Evolutionary conservation across 73 alveolate genomes (phyloP).

Genomic region (Paramecium tetraurelia): DNA sequence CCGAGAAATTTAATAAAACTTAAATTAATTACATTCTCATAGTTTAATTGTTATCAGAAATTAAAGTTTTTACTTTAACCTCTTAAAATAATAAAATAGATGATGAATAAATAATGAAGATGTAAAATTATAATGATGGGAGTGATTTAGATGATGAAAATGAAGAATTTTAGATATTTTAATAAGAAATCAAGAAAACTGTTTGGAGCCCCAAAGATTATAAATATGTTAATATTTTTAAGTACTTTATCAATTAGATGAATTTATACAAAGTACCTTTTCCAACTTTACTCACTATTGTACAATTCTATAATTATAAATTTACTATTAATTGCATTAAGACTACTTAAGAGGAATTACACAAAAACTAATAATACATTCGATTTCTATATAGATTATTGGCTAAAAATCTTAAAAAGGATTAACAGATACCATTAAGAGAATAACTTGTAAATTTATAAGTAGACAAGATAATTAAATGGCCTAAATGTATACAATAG

Average conservation of each 20-base stretch:
- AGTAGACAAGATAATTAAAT: not conserved
- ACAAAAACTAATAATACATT: not conserved
- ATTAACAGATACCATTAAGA: not conserved
- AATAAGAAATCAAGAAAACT: not conserved
- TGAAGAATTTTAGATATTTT: not conserved
- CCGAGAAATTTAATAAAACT: not conserved
- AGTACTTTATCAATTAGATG: not conserved
- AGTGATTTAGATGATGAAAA: not conserved
- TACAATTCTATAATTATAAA: not conserved
- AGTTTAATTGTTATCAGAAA: not conserved
- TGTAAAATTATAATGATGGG: not conserved
- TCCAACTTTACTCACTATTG: not conserved
- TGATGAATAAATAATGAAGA: not conserved
- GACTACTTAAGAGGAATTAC: not conserved
- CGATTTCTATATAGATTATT: not conserved
- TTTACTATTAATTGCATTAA: not conserved
- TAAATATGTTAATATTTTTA: not conserved
- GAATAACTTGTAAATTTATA: not conserved
- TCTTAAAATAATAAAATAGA: not conserved
- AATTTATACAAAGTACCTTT: not conserved
- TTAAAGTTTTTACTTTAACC: not conserved
- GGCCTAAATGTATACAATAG: not conserved
- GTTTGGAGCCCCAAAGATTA: not conserved
- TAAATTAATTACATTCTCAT: not conserved
- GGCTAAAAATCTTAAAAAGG: not conserved